Evolutionary conservation across 352 stramenopile species (phyloP), one percentile per base, ranked within the genome.

Genomic region (Peronosclerospora sorghi): DNA sequence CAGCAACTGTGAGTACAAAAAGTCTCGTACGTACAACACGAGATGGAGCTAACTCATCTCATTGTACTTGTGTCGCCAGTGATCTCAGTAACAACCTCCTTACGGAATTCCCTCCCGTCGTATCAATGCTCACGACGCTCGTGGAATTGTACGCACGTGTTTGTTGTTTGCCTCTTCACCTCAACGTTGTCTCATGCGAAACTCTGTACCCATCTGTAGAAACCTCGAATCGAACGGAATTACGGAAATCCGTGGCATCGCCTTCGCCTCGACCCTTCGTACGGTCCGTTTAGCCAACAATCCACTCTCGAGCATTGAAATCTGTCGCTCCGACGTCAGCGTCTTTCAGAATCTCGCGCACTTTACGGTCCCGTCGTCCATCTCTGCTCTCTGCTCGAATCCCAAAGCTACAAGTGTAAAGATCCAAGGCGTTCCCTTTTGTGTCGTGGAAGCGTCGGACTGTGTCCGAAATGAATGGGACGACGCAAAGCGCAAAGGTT

Each of bases 51-150:
- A n/a, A n/a, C n/a, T n/a, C n/a, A n/a, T n/a, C n/a, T n/a, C 6
- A 29, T 15, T 17, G 9, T 13, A n/a, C 41, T 8, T 15, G 10
- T 29, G 5, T 23, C 15, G 24, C 7, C 26, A 86, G 73, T 3
- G 72, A 87, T 29, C 26, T 84, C 43, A 83, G 68, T 50, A 50
- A 56, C 19, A 87, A 87, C 41, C 32, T 61, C 14, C 42, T 87
- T 5, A 70, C 57, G n/a, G 44, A 12, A 4, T 67, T 84, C 6
- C 74, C 74, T 3, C 45, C 55, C 0, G 48, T 65, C 27, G 54
- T 86, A 10, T 64, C 70, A 1, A 50, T 53, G 4, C 58, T 82
- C 19, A 64, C 56, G 0, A 65, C 62, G 6, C 73, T 86, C 13
- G 26, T 70, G 6, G 59, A 72, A 21, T 41, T 86, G 74, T 86